Base-by-base conservation (phyloP, 2,329 filamentous ascomycete species). In the Aspergillus sp. region DNA sequence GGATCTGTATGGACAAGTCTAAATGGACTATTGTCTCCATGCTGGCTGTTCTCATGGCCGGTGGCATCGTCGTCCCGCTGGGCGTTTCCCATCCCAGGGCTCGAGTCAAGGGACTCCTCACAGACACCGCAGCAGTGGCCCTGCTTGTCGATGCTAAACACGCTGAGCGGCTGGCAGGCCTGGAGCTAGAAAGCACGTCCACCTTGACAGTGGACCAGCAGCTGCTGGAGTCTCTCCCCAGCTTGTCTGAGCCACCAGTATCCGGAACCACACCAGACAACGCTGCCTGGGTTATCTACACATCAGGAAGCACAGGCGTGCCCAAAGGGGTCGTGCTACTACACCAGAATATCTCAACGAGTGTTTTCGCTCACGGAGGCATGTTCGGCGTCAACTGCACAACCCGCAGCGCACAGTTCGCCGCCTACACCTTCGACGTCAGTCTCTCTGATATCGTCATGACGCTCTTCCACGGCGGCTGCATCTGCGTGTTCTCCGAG, bases 81-180 rank as follows among this genome's bases (percentile, higher is more conserved):
- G 56, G 46, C 33, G 51, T 24, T 54, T 54, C 27, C 23, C 56
- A 33, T 39, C 56, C 51, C 11, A 31, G 33, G 4, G 39, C 31
- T 6, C 50, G 50, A 3, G 27, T 52, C 19, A 27, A 37, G 5
- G 78, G 78, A 2, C 43, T 45, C 5, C 43, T 45, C 4, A 27
- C 19, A 9, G 43, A 45, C 15, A 45, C 43, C 6, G 43, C 43
- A 12, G 43, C 43, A 3, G 43, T 45, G 3, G 43, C 43, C 0
- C 19, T 45, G 3, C 43, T 45, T 19, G 43, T 45, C 6, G 43
- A 45, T 11, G 21, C 11, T 3, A 45, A 27, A 24, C 43, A 45
- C 21, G 21, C 19, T 12, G 43, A 27, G 2, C 4, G 43, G 3
- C 43, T 45, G 0, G 43, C 43, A 9, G 43, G 9, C 6, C 21